Base-by-base conservation (phyloP, 2,329 filamentous ascomycete genomes). In the Aureobasidium sp. region DNA sequence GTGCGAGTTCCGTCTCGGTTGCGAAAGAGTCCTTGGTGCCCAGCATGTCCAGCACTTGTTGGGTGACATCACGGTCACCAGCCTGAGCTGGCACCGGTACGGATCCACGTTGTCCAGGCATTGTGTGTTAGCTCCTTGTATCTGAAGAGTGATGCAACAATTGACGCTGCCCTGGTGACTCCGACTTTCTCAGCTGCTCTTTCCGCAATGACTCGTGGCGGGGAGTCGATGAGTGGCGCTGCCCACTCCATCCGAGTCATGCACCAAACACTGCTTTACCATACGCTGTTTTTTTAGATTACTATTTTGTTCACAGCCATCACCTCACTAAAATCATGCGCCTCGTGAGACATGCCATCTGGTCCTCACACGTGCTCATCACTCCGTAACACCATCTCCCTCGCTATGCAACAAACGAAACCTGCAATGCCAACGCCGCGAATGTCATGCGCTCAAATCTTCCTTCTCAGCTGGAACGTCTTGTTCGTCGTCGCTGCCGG, bases 41-140 rank as follows among this genome's bases (percentile, higher is more conserved):
- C 57, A 77, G 70, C 19, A 90, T 79, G 63, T 94, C 86, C 59
- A 95, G 81, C 59, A 96, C 83, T 69, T 90, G 84, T 75, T 90
- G 84, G 53, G 86, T 81, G 59, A 94, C 78, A 63, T 76, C 72
- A 58, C 65, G 67, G 25, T 62, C 63, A 57, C 68, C 67, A 48
- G 67, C 63, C 48, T 68, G 55, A 39, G 64, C 44, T 32, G 68
- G 70, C 39, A 75, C 70, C 39, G 74, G 73, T 57, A 76, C 73
- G 32, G 73, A 71, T 59, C 74, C 74, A 57, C 73, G 70, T 58
- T 66, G 68, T 64, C 71, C 71, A 56, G 70, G 66, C 72, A 74
- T 74, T 51, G 56, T 68, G 35, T 40, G 44, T 25, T 37, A 11
- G 6, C 16, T 38, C 19, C 2, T 21, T 22, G 29, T 38, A 12